Base-by-base conservation (phyloP, 192 early-diverging fungal genomes). In the Oehlia diaphana region DNA sequence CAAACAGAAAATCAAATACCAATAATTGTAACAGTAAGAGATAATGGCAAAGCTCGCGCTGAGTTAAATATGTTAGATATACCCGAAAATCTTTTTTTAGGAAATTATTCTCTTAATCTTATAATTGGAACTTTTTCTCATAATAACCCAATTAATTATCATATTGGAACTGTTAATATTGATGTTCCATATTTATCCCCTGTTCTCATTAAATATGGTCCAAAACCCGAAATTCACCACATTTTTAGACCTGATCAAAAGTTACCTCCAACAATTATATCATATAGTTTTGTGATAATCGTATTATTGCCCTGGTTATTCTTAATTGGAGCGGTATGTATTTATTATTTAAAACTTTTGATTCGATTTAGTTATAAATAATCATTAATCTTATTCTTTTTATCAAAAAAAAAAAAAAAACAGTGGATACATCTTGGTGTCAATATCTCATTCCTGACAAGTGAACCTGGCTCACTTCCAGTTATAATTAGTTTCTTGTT, bases 201-300 rank as follows among this genome's bases (percentile, higher is more conserved):
- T 5, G 19, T 61, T 42, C 65, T 19, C 4, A n/a, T 77, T 47
- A 39, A 21, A 8, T 87, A 82, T 78, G 84, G 77, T 49, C 58
- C 80, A 9, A 81, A 80, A 26, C 86, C 86, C 28, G 86, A 87
- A 72, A 87, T 87, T 61, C 77, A 81, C 63, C 86, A 87, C 61
- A 72, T 83, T 37, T 87, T 87, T 71, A 79, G 80, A 47, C 49
- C 80, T 70, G 72, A 64, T 62, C 81, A 84, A 28, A 81, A 76
- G n/a, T 81, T 85, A 81, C 84, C 86, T 42, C 39, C 84, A n/a
- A 70, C 63, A 9, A 69, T 63, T 63, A 49, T 87, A 8, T 84
- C 84, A 50, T 65, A 79, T 39, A 42, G 74, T 12, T 83, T 83
- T 64, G 44, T 79, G 14, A 4, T 84, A 3, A 63, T 85, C 2